phyloP scores from a whole-genome alignment of 768 basidiomycete species.

The Trametes maxima region DNA sequence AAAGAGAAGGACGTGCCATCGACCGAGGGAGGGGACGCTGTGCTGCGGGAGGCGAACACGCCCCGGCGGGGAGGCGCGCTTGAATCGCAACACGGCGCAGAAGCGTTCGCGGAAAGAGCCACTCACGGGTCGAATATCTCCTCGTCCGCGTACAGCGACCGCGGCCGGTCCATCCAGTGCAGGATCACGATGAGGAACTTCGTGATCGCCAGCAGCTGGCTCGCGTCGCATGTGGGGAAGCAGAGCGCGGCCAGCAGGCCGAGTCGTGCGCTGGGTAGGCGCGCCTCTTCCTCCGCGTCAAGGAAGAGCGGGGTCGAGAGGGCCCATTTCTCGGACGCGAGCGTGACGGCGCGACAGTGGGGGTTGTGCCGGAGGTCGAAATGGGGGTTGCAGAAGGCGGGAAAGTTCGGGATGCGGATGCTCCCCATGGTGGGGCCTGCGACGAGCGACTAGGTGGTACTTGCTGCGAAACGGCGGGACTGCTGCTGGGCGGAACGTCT shows the following conservation, averaged over 20 bases:
- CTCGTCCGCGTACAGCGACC: slow-evolving; percentile 16
- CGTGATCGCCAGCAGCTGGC: slow-evolving; percentile 55
- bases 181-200: slow-evolving; percentile 29
- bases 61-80: not conserved
- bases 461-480: not conserved
- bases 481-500: not conserved
- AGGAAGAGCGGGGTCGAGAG: slow-evolving; percentile 17
- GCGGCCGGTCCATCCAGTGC: slow-evolving; percentile 24
- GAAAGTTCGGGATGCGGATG: slow-evolving; percentile 32
- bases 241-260: slow-evolving; percentile 62
- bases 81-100: not conserved
- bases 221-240: slow-evolving; percentile 57
- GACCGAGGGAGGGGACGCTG: not conserved
- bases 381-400: slow-evolving; percentile 24
- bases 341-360: slow-evolving; percentile 28
- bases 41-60: not conserved
- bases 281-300: slow-evolving; percentile 21
- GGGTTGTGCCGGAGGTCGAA: slow-evolving; percentile 32
- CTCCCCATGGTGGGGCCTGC: slow-evolving; percentile 18
- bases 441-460: not conserved
- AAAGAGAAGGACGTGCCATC: not conserved
- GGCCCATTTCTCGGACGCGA: slow-evolving; percentile 29
- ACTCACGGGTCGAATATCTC: slow-evolving; percentile 27
- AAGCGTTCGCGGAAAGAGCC: not conserved
- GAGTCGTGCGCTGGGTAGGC: slow-evolving; percentile 37